These are phyloP conservation scores for Cordia subcordata DNA, from an alignment of 257 asterid genomes.

Conservation along the genomic window DNA sequence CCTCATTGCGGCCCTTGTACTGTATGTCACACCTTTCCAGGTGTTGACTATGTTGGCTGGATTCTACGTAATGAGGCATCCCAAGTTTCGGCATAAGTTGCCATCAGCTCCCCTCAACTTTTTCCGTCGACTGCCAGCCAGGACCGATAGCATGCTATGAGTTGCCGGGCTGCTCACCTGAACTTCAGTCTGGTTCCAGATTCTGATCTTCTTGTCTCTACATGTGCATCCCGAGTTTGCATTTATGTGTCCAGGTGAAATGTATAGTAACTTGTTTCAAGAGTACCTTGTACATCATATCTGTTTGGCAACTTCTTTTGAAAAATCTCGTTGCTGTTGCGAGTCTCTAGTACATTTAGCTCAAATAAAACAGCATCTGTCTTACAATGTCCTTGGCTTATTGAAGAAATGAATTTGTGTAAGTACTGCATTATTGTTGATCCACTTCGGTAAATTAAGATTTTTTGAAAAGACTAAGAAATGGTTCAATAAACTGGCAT, in stretches of 20 bases:
- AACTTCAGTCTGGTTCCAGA: too few species aligned
- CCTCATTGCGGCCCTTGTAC: slow-evolving; percentile 46
- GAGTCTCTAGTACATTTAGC: neutral
- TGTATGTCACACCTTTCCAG: slow-evolving; percentile 63
- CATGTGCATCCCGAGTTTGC: neutral
- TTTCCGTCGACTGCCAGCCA: slow-evolving; percentile 84
- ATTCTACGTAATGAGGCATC: slow-evolving; percentile 74
- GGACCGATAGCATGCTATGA: slow-evolving; percentile 79
- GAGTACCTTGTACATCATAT: neutral
- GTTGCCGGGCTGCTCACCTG: neutral
- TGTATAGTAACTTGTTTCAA: neutral
- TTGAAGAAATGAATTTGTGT: too few species aligned
- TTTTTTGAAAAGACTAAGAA: too few species aligned
- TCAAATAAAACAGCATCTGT: neutral
- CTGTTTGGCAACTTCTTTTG: neutral
- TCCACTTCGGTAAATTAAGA: too few species aligned
- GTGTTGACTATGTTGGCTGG: slow-evolving; percentile 42
- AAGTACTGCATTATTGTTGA: too few species aligned
- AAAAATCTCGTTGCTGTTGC: neutral
- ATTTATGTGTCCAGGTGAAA: neutral
- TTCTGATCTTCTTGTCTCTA: too few species aligned
- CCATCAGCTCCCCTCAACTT: slow-evolving; percentile 71
- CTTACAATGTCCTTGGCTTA: too few species aligned
- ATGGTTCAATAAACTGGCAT: too few species aligned
- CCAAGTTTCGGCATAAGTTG: slow-evolving; percentile 60